phyloP scores from a whole-genome alignment of 352 stramenopile genomes.

The Globisporangium uncinulatum region DNA sequence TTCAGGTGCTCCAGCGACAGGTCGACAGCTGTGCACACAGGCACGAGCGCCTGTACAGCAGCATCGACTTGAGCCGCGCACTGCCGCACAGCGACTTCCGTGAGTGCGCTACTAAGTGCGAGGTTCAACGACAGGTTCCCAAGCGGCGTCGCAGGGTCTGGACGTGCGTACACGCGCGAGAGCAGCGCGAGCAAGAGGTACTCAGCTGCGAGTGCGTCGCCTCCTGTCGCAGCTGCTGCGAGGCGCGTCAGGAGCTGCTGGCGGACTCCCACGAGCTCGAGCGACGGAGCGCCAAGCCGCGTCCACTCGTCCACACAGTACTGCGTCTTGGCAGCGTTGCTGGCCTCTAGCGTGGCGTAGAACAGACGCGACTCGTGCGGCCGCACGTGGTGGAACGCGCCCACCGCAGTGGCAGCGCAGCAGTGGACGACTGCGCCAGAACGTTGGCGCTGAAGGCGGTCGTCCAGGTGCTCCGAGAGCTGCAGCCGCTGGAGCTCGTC shows the following conservation, averaged over 20 bases:
- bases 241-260: constrained; percentile 41
- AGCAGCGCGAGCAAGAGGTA: constrained; percentile 68
- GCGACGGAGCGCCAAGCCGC: constrained; percentile 11
- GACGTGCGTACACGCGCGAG: constrained; percentile 65
- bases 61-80: constrained; percentile 22
- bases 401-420: constrained; percentile 31
- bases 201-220: constrained; percentile 54
- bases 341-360: constrained; percentile 26
- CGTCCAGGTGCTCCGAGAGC: constrained; percentile 58
- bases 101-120: constrained; percentile 16
- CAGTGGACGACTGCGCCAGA: constrained; percentile 64
- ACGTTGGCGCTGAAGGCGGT: constrained; percentile 40
- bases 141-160: constrained; percentile 52
- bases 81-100: not conserved
- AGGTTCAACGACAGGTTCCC: constrained; percentile 76
- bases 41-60: constrained; percentile 43
- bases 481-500: constrained; percentile 48
- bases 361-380: constrained; percentile 32
- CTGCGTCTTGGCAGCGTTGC: constrained; percentile 24
- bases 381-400: constrained; percentile 40
- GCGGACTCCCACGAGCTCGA: constrained; percentile 23
- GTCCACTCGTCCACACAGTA: constrained; percentile 37
- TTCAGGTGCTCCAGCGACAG: constrained; percentile 63
- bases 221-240: constrained; percentile 22
- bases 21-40: constrained; percentile 42